Evolutionary conservation across 805 yeast species (phyloP), one percentile per base, ranked within the genome.

Genomic region (Hanseniaspora jakobsenii): DNA sequence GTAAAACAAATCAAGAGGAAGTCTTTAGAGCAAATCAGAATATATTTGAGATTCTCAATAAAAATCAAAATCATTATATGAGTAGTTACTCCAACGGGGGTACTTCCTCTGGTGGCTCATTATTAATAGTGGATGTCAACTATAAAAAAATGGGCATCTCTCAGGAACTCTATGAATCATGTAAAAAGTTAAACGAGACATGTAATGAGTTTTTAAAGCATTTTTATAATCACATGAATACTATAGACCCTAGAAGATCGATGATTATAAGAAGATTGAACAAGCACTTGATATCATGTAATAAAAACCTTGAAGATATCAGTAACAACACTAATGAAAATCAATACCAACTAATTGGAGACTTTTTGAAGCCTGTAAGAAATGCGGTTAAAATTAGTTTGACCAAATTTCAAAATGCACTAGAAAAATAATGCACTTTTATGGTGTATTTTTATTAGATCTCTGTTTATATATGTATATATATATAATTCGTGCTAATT

Each of bases 161-260:
- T 3, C 46, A 42, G 3, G 60, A 56, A 9, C 50, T 67, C 1
- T 46, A 72, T 9, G 81, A 77, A 39, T 66, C 70, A 36, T 62
- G 81, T 29, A 62, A 77, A 40, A 59, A 79, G 32, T 67, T 79
- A 13, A 87, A 82, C 55, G 73, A 79, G 1, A 79, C 91, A 0
- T 75, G 87, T 2, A 69, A 78, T 29, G 93, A 81, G 57, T 82
- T 81, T 55, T 60, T 82, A 32, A 72, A 75, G 47, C 93, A 81
- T 57, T 82, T 81, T 57, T 82, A 87, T 81, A 56, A 69, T 1
- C 78, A 75, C 55, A 73, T 73, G 52, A 71, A 70, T 48, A 66
- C 72, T 40, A 68, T 71, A 32, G 67, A 66, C 45, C 61, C 69
- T 2, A 58, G 69, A 31, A 70, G 70, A 40, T 72, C 72, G 0